Evolutionary conservation across 441 rosid genomes (phyloP).

Genomic region (Dalechampia spathulata): DNA sequence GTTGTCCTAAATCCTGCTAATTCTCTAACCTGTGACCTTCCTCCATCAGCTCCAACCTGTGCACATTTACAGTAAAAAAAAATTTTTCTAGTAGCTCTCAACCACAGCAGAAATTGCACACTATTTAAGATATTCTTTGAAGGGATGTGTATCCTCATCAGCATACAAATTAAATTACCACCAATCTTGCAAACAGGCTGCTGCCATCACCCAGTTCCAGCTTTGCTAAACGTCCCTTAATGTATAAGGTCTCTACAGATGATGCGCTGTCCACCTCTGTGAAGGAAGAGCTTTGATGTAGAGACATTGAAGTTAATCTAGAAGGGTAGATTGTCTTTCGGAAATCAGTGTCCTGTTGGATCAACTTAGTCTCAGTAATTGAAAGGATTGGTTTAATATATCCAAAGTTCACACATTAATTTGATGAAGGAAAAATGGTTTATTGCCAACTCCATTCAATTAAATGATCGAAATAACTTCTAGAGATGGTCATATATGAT

Average conservation of each 20-base stretch:
- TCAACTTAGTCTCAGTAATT: constrained; percentile 9
- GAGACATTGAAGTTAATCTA: constrained; percentile 62
- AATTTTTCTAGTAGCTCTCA: not conserved
- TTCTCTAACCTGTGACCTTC: constrained; percentile 79
- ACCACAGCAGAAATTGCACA: not conserved
- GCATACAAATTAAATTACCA: constrained; percentile 46
- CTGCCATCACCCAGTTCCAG: constrained; percentile 73
- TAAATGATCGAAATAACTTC: too few relatives aligned
- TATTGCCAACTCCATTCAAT: too few relatives aligned
- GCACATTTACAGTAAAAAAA: constrained; percentile 4
- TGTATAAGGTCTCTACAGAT: constrained; percentile 32
- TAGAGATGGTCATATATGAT: not conserved
- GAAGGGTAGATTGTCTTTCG: constrained; percentile 64
- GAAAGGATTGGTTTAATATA: not conserved
- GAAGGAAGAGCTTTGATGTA: constrained; percentile 47
- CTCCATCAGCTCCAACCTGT: constrained; percentile 97
- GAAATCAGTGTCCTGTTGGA: constrained; percentile 54
- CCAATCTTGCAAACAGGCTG: constrained; percentile 62
- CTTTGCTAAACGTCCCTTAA: constrained; percentile 51
- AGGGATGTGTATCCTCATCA: constrained; percentile 4
- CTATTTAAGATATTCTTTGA: constrained; percentile 1
- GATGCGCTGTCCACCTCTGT: constrained; percentile 30
- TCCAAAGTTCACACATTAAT: too few relatives aligned
- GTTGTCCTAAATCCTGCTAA: constrained; percentile 72
- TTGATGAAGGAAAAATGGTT: too few relatives aligned